These are phyloP conservation scores for Amanita rimosa DNA, from an alignment of 768 basidiomycete species.

Conservation along the genomic window DNA sequence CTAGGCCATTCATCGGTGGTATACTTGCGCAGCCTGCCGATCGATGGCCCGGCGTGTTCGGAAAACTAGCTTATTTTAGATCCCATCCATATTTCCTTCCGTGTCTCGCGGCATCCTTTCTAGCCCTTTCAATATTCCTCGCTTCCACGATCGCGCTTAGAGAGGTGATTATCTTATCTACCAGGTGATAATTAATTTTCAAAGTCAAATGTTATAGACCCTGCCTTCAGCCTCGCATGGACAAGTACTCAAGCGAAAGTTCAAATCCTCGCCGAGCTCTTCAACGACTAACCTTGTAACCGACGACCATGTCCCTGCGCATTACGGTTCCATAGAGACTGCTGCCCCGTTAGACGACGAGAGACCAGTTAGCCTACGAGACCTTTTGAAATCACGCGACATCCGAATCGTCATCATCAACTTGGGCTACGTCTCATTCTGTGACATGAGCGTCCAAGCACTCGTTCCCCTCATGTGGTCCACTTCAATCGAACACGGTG, in stretches of 20 bases:
- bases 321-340: not conserved
- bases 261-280: not conserved
- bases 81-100: constrained; percentile 26
- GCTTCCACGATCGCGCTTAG: constrained; percentile 14
- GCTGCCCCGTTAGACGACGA: not conserved
- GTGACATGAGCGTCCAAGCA: not conserved
- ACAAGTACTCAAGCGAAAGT: not conserved
- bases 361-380: not conserved
- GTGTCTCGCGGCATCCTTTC: constrained; percentile 17
- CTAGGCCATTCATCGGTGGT: constrained; percentile 22
- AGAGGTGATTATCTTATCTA: constrained; percentile 13
- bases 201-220: not conserved
- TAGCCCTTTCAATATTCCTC: constrained; percentile 14
- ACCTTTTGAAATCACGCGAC: not conserved
- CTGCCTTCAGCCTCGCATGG: not conserved
- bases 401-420: not conserved
- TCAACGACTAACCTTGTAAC: not conserved
- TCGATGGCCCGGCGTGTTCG: constrained; percentile 17
- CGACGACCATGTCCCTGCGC: not conserved
- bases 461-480: constrained; percentile 23
- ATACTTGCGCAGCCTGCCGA: constrained; percentile 18
- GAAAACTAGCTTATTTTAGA: constrained; percentile 13
- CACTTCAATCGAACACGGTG: constrained; percentile 41
- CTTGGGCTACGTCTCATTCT: not conserved
- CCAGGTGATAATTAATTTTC: not conserved